These are phyloP conservation scores for Quaeritorhiza haematococci DNA, from an alignment of 371 early-diverging fungal genomes.

Conservation along the genomic window DNA sequence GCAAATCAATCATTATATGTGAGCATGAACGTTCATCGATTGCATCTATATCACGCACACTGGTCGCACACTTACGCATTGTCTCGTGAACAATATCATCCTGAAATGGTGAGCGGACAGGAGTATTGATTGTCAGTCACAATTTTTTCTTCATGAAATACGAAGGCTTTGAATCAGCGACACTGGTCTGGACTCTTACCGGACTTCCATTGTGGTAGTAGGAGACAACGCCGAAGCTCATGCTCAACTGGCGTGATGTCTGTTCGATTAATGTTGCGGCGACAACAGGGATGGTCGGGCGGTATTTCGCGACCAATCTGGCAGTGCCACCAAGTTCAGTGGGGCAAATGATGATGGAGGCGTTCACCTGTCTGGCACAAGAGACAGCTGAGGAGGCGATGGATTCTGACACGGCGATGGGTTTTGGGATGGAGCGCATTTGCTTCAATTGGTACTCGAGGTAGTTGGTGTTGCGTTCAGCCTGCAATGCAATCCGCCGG, in stretches of 20 bases:
- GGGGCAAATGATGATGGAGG: conserved; percentile 84
- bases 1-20: too few relatives aligned
- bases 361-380: conserved; percentile 77
- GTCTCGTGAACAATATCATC: conserved; percentile 28
- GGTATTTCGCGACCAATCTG: conserved; percentile 89
- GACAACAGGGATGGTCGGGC: conserved; percentile 86
- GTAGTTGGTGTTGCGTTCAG: conserved; percentile 45
- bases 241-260: conserved; percentile 84
- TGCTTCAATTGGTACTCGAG: conserved; percentile 20
- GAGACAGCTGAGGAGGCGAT: conserved; percentile 92
- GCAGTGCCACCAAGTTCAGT: conserved; percentile 66
- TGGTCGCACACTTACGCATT: conserved; percentile 32
- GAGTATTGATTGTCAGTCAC: too few relatives aligned
- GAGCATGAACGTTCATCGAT: conserved; percentile 63
- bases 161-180: neutral
- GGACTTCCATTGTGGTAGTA: conserved; percentile 64
- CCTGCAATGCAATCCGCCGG: conserved; percentile 38
- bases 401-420: conserved; percentile 84
- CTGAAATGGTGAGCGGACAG: too few relatives aligned
- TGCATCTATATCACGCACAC: conserved; percentile 70
- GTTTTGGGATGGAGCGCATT: conserved; percentile 66
- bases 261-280: conserved; percentile 79
- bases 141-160: conserved; percentile 1
- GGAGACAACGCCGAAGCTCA: conserved; percentile 88
- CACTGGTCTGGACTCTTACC: too few relatives aligned